phyloP scores from a whole-genome alignment of 768 basidiomycete species.

The Mycena chlorophos region DNA sequence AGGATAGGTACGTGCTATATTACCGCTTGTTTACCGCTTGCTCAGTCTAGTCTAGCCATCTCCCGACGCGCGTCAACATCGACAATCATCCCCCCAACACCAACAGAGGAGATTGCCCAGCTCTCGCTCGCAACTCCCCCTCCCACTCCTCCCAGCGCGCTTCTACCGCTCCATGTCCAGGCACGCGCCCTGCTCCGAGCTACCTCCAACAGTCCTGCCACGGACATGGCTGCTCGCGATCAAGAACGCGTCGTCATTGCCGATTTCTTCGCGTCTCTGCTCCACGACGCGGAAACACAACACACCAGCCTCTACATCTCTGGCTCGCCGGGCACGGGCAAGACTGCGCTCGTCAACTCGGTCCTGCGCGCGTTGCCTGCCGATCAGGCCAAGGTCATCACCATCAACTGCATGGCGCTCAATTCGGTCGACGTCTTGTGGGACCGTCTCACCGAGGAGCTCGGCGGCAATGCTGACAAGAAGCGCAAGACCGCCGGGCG shows the following conservation, averaged over 20 bases:
- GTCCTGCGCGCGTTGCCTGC: constrained; percentile 48
- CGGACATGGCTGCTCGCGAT: constrained; percentile 67
- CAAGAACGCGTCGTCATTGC: constrained; percentile 58
- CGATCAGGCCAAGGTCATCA: constrained; percentile 49
- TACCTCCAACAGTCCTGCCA: constrained; percentile 56
- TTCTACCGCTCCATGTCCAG: constrained; percentile 54
- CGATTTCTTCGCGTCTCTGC: constrained; percentile 60
- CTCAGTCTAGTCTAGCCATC: constrained; percentile 34
- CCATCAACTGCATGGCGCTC: constrained; percentile 82
- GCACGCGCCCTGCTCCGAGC: constrained; percentile 71
- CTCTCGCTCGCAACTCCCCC: constrained; percentile 60
- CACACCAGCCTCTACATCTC: constrained; percentile 78
- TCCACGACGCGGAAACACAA: constrained; percentile 32
- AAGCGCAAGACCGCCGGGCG: constrained; percentile 37
- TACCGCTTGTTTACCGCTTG: not conserved
- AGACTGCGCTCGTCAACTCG: constrained; percentile 80
- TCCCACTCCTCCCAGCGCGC: constrained; percentile 53
- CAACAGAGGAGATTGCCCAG: constrained; percentile 42
- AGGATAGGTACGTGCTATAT: constrained; percentile 43
- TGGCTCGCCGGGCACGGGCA: constrained; percentile 90
- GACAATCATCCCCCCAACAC: constrained; percentile 44
- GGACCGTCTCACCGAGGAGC: constrained; percentile 63
- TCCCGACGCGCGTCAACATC: constrained; percentile 53
- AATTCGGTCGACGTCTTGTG: constrained; percentile 67
- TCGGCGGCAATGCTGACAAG: constrained; percentile 33